phyloP scores from a whole-genome alignment of 2,329 filamentous ascomycete species.

The Ilyonectria mors-panacis region DNA sequence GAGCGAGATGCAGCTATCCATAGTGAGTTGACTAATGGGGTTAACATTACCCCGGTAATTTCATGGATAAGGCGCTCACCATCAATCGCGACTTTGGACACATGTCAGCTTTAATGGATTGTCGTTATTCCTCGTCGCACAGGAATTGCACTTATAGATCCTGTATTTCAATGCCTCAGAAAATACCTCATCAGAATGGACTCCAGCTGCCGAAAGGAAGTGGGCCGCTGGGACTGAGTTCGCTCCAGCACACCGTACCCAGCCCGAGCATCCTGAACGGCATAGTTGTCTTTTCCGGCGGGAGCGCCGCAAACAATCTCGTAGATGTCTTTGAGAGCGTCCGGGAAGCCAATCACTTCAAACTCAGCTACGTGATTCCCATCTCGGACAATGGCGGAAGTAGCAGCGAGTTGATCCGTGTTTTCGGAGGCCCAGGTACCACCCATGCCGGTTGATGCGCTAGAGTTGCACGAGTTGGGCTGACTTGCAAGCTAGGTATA shows the following conservation, averaged over 20 bases:
- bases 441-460: conserved; percentile 3
- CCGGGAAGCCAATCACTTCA: conserved; percentile 74
- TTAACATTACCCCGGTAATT: conserved; percentile 17
- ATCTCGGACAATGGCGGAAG: conserved; percentile 97
- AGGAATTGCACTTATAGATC: not conserved
- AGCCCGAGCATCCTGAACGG: conserved; percentile 41
- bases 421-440: conserved; percentile 92
- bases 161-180: conserved; percentile 37
- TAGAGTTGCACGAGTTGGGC: conserved; percentile 16
- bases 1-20: conserved; percentile 24
- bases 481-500: conserved; percentile 65
- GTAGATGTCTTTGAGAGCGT: conserved; percentile 89
- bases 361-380: conserved; percentile 89
- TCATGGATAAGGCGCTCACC: conserved; percentile 20
- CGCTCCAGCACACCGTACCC: conserved; percentile 39
- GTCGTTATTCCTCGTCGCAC: not conserved
- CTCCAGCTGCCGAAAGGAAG: conserved; percentile 43
- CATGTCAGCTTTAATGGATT: conserved; percentile 22
- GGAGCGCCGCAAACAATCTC: conserved; percentile 93
- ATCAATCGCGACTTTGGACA: conserved; percentile 18
- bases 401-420: conserved; percentile 92
- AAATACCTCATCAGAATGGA: conserved; percentile 36
- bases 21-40: conserved; percentile 5
- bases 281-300: conserved; percentile 91
- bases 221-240: conserved; percentile 38